These are phyloP conservation scores for Eucalyptus regnans DNA, from an alignment of 345 rosid genomes.

Conservation along the genomic window DNA sequence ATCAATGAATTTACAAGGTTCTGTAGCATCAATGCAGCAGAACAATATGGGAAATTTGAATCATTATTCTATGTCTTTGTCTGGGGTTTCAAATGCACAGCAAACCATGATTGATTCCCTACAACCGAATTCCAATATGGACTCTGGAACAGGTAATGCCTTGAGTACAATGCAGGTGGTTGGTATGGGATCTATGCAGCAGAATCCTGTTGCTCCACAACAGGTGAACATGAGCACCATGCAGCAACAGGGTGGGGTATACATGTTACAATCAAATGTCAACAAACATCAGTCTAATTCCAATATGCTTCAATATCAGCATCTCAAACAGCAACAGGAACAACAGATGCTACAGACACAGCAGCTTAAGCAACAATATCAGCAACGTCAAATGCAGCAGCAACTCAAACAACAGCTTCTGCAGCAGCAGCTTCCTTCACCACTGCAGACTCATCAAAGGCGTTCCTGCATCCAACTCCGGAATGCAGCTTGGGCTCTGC, in stretches of 20 bases:
- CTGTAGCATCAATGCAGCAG: constrained; percentile 48
- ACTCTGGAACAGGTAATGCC: constrained; percentile 65
- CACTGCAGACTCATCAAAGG: constrained; percentile 48
- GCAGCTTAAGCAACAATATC: constrained; percentile 45
- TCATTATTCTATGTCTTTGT: constrained; percentile 51
- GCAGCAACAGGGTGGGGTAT: constrained; percentile 56
- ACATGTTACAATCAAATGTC: constrained; percentile 43
- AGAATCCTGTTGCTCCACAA: constrained; percentile 46
- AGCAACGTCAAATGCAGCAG: constrained; percentile 59
- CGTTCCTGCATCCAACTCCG: background rate
- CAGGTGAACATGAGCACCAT: constrained; percentile 42
- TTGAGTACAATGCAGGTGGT: constrained; percentile 50
- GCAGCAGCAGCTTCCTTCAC: constrained; percentile 41
- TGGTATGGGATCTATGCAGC: constrained; percentile 54
- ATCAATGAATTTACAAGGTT: constrained; percentile 46
- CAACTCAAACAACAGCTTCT: constrained; percentile 31
- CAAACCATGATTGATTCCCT: constrained; percentile 56
- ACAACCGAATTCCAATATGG: constrained; percentile 43
- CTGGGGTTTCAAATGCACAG: constrained; percentile 54
- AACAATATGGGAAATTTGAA: constrained; percentile 48
- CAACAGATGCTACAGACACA: constrained; percentile 48
- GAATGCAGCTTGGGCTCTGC: background rate
- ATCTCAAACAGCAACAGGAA: constrained; percentile 59
- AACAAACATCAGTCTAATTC: constrained; percentile 52
- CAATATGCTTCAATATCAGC: constrained; percentile 66